A percentile compares a stretch with the other conserved stretches of the same genome.
Evolutionary conservation across 2,329 filamentous ascomycete species (phyloP).

Genomic region (Ascochyta koolunga): DNA sequence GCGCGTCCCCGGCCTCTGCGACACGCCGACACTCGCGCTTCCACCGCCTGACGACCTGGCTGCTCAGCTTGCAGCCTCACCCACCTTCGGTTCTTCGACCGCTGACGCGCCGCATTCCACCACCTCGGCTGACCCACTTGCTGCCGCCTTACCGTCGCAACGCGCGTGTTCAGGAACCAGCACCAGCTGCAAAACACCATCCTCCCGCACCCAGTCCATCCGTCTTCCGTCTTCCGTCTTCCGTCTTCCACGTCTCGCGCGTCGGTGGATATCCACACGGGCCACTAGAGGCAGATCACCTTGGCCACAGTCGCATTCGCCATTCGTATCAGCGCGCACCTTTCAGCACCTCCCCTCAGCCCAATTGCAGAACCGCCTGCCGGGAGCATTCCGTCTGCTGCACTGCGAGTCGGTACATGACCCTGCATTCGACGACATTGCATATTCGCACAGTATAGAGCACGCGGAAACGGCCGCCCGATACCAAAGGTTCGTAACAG

Average conservation of each 20-base stretch:
- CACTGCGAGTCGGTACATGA: slow-evolving; percentile 22
- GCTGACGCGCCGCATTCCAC: slow-evolving; percentile 23
- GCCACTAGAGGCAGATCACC: slow-evolving; percentile 19
- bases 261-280: slow-evolving; percentile 11
- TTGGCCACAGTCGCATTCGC: slow-evolving; percentile 21
- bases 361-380: slow-evolving; percentile 27
- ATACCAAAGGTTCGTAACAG: slow-evolving; percentile 31
- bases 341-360: slow-evolving; percentile 10
- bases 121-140: slow-evolving; percentile 20
- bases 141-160: slow-evolving; percentile 14
- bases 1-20: slow-evolving; percentile 5
- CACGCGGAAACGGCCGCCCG: slow-evolving; percentile 20
- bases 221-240: too few species aligned
- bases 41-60: too few species aligned
- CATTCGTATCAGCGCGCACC: slow-evolving; percentile 14
- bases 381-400: slow-evolving; percentile 12
- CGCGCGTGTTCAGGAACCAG: slow-evolving; percentile 8
- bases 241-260: slow-evolving; percentile 6
- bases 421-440: slow-evolving; percentile 6
- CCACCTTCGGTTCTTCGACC: slow-evolving; percentile 8
- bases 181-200: slow-evolving; percentile 5
- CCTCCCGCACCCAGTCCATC: slow-evolving; percentile 5
- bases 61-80: slow-evolving; percentile 20
- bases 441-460: slow-evolving; percentile 6
- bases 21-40: background rate